Conservation (phyloP, 306 rosid genomes). For the Castanea crenata region DNA sequence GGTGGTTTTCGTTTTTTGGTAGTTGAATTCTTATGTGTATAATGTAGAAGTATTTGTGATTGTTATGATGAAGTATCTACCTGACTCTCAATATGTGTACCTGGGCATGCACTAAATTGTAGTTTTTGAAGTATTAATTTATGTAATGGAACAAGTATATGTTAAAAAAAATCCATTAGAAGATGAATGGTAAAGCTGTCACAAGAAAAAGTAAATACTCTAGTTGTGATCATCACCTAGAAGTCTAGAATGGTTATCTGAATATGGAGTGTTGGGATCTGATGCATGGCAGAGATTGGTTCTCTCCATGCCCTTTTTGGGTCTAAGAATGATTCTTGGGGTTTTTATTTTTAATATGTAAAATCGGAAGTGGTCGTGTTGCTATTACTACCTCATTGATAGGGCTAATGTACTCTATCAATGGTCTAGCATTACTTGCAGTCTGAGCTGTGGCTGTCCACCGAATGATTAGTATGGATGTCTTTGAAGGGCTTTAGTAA, state of each 20-base stretch:
- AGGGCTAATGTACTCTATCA: background rate
- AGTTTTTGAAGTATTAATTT: background rate
- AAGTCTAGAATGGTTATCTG: background rate
- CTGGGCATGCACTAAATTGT: background rate
- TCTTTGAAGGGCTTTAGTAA: background rate
- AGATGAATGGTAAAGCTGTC: background rate
- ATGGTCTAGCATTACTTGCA: background rate
- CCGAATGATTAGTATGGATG: background rate
- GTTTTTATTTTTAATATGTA: background rate
- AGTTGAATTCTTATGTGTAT: slow-evolving; percentile 10
- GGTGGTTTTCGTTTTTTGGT: background rate
- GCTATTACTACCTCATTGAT: background rate
- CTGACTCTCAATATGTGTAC: background rate
- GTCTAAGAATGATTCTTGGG: background rate
- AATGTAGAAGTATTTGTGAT: background rate
- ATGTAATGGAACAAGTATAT: background rate
- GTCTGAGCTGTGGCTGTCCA: background rate
- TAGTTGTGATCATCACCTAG: background rate
- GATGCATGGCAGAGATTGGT: background rate
- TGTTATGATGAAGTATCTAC: slow-evolving; percentile 9
- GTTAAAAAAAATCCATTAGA: background rate
- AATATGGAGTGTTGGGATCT: background rate
- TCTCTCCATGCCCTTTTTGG: background rate
- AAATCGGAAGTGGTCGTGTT: background rate
- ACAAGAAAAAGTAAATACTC: background rate